These are phyloP conservation scores for Pistacia atlantica DNA, from an alignment of 345 rosid species.

Conservation along the genomic window DNA sequence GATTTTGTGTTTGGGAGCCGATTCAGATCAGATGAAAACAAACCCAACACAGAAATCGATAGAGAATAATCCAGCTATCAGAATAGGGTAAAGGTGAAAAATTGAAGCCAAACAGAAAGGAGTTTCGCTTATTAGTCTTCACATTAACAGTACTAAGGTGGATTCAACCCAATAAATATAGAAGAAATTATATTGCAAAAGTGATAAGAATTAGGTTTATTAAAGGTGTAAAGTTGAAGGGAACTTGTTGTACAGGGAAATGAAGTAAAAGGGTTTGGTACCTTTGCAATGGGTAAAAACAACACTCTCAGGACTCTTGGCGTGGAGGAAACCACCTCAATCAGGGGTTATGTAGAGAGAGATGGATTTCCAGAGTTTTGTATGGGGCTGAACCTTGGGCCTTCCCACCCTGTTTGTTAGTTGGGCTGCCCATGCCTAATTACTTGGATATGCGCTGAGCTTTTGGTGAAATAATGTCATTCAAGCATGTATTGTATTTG, in stretches of 20 bases:
- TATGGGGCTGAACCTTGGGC: constrained; percentile 3
- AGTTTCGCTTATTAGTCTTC: constrained; percentile 19
- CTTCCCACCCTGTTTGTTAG: background rate
- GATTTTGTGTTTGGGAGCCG: constrained; percentile 15
- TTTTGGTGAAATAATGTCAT: no score
- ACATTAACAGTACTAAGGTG: constrained; percentile 5
- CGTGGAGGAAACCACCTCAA: constrained; percentile 38
- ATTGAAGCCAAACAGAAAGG: constrained; percentile 16
- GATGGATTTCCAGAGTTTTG: background rate
- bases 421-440: background rate
- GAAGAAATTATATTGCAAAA: background rate
- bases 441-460: no score
- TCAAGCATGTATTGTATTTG: no score
- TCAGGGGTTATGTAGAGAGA: background rate
- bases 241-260: background rate
- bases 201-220: background rate
- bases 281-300: constrained; percentile 7
- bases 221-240: background rate
- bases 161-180: background rate
- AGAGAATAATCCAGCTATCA: constrained; percentile 6
- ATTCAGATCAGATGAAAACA: constrained; percentile 33
- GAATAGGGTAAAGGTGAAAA: constrained; percentile 19
- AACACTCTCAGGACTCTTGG: constrained; percentile 18
- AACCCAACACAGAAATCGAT: constrained; percentile 22
- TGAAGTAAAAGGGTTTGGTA: constrained; percentile 15